A percentile compares a stretch with the other conserved stretches of the same genome.
Conservation (phyloP, 495 filamentous ascomycete genomes). For the Elaphomyces granulatus region DNA sequence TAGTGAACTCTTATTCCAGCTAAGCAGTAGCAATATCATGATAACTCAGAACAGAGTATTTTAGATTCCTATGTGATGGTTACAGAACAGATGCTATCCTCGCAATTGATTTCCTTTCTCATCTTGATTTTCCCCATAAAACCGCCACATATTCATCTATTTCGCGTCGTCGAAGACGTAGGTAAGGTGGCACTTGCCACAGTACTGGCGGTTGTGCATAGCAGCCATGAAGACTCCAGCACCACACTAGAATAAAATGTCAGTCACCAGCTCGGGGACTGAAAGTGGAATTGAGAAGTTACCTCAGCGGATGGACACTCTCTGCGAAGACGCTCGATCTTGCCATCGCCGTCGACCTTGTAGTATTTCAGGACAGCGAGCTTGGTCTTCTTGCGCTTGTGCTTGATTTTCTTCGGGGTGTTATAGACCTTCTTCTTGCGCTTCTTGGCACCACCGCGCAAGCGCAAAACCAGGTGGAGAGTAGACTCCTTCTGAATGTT, state of each 20-base stretch:
- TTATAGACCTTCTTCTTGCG: conserved; percentile 99
- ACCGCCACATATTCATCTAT: too few relatives aligned
- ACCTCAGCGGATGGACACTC: conserved; percentile 91
- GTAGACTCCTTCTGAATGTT: conserved; percentile 99
- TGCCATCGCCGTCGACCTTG: conserved; percentile 98
- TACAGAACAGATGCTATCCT: too few relatives aligned
- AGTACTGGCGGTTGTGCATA: conserved; percentile 99
- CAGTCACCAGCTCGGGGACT: conserved; percentile 4
- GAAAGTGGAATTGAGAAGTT: too few relatives aligned
- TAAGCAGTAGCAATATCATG: too few relatives aligned
- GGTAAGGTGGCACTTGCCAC: conserved; percentile 96
- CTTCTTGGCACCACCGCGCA: conserved; percentile 97
- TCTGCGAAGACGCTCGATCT: conserved; percentile 97
- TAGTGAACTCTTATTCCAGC: too few relatives aligned
- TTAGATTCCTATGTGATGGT: too few relatives aligned
- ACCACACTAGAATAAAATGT: conserved; percentile 56
- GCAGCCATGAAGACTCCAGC: conserved; percentile 99
- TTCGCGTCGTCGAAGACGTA: conserved; percentile 95
- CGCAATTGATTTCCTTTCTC: too few relatives aligned
- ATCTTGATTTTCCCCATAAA: too few relatives aligned
- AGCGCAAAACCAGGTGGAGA: conserved; percentile 94
- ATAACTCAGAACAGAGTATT: too few relatives aligned
- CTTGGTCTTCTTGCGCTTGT: conserved; percentile 99
- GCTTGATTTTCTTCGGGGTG: conserved; percentile 99
- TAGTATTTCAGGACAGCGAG: conserved; percentile 99